A percentile compares a stretch with the other conserved stretches of the same genome.
Evolutionary conservation across 495 filamentous ascomycete species (phyloP).

Genomic region (Aspergillus sclerotioniger): DNA sequence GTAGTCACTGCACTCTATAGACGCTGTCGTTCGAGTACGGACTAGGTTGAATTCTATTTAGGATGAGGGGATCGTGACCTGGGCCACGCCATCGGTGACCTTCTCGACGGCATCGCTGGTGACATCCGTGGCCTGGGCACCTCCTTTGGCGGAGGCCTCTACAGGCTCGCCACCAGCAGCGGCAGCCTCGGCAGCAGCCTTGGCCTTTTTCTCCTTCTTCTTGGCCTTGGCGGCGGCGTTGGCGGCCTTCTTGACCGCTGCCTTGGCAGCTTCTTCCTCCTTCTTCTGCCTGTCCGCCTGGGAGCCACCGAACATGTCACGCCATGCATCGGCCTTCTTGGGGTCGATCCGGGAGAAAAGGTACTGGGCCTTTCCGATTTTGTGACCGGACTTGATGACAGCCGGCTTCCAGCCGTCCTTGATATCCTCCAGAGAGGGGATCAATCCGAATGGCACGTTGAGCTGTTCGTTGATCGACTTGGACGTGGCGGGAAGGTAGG

Average conservation of each 20-base stretch:
- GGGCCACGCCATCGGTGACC: constrained; percentile 40
- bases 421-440: constrained; percentile 54
- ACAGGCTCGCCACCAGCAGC: constrained; percentile 26
- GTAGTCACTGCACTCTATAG: not conserved
- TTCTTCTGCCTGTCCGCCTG: constrained; percentile 60
- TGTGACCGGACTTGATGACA: constrained; percentile 67
- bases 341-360: constrained; percentile 83
- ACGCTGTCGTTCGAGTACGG: not conserved
- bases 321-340: constrained; percentile 82
- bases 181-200: constrained; percentile 30
- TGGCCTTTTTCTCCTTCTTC: constrained; percentile 26
- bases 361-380: constrained; percentile 76
- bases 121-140: constrained; percentile 25
- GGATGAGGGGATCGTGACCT: constrained; percentile 42
- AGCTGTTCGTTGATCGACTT: constrained; percentile 73
- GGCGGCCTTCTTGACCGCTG: constrained; percentile 52
- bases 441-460: constrained; percentile 57
- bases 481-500: constrained; percentile 83
- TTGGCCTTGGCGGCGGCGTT: constrained; percentile 23
- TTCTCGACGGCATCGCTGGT: constrained; percentile 37
- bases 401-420: constrained; percentile 57
- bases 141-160: constrained; percentile 38
- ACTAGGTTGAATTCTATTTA: constrained; percentile 11
- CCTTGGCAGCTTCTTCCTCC: constrained; percentile 60
- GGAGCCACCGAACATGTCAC: constrained; percentile 72